phyloP scores from a whole-genome alignment of 805 yeast genomes.

The Yamadazyma paraphyllophila region DNA sequence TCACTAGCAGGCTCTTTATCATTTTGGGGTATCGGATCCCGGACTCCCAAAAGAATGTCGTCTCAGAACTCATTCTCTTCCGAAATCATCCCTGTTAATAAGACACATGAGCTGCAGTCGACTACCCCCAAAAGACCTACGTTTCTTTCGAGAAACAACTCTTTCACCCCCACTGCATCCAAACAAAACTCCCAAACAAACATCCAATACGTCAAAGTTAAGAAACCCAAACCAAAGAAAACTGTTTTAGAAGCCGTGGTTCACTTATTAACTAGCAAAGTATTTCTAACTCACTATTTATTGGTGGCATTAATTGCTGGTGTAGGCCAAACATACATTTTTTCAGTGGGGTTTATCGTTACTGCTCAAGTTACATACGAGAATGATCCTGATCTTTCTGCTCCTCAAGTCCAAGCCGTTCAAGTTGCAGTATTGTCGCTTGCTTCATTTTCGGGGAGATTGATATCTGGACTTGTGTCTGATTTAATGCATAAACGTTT shows the following conservation, averaged over 20 bases:
- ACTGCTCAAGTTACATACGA: constrained; percentile 36
- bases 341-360: constrained; percentile 71
- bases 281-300: constrained; percentile 51
- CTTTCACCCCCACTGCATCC: constrained; percentile 4
- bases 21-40: constrained; percentile 40
- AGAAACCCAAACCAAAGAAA: constrained; percentile 5
- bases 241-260: constrained; percentile 20
- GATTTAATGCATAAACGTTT: constrained; percentile 54
- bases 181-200: not conserved
- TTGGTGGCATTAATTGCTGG: constrained; percentile 60
- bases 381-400: constrained; percentile 7
- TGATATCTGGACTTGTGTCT: constrained; percentile 62
- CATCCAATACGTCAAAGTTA: constrained; percentile 3
- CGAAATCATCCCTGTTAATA: constrained; percentile 15
- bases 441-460: constrained; percentile 63
- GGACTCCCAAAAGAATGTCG: constrained; percentile 25
- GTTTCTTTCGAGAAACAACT: constrained; percentile 10
- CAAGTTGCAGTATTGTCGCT: constrained; percentile 69
- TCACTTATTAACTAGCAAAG: constrained; percentile 20
- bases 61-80: constrained; percentile 14
- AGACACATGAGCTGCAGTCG: constrained; percentile 5
- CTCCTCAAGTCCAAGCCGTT: constrained; percentile 54
- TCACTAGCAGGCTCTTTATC: constrained; percentile 34
- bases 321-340: constrained; percentile 70
- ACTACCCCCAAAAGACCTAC: constrained; percentile 6